phyloP scores from a whole-genome alignment of 306 rosid species.

The Prunus mongolica region DNA sequence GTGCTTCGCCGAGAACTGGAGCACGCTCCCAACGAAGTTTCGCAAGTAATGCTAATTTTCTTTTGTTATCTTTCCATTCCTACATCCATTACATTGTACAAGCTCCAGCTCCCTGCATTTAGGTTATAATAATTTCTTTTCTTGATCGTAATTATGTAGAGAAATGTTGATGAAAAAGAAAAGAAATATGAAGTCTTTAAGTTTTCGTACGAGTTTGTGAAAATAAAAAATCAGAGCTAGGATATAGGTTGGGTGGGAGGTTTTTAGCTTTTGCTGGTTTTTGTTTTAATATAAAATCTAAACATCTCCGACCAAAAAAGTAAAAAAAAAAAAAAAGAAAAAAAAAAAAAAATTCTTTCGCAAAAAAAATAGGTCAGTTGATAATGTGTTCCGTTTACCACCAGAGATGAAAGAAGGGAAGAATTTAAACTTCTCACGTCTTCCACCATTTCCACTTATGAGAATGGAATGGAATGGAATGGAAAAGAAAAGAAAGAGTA shows the following conservation, averaged over 20 bases:
- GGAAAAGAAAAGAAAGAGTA: not conserved
- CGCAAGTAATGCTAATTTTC: constrained; percentile 37
- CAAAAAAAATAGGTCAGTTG: not conserved
- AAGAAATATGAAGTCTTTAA: not conserved
- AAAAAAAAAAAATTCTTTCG: not conserved
- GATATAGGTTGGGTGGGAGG: not conserved
- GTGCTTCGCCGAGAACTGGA: constrained; percentile 85
- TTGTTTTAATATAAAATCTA: not conserved
- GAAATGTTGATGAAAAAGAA: not conserved
- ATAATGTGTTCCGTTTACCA: not conserved
- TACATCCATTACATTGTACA: not conserved
- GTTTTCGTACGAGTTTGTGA: not conserved
- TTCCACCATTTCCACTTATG: not conserved
- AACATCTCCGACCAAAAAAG: not conserved
- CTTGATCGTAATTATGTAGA: not conserved
- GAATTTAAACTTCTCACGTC: not conserved
- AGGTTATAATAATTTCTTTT: not conserved
- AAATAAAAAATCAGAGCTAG: not conserved
- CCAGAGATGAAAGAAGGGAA: not conserved
- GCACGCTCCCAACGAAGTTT: constrained; percentile 56
- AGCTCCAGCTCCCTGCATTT: not conserved
- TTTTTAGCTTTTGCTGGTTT: not conserved
- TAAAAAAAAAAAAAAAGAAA: not conserved
- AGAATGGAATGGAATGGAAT: not conserved
- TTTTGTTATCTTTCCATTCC: not conserved